A percentile compares a stretch with the other conserved stretches of the same genome.
phyloP scores from a whole-genome alignment of 495 filamentous ascomycete species.

The Chaetomidium leptoderma region DNA sequence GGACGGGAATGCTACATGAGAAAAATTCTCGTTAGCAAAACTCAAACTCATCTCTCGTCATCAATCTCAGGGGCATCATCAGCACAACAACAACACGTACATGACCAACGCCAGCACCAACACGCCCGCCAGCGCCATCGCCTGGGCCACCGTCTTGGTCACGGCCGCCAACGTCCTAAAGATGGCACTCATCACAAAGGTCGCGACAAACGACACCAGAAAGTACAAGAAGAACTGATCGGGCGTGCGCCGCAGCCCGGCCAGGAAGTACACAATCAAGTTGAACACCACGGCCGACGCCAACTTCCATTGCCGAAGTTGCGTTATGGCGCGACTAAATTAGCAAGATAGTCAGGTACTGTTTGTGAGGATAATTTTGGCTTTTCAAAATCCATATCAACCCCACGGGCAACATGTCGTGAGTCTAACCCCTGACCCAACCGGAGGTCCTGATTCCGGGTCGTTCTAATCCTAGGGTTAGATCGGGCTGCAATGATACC shows the following conservation, averaged over 20 bases:
- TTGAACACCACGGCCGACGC: constrained; percentile 48
- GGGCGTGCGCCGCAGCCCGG: constrained; percentile 48
- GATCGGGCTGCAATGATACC: too few relatives aligned
- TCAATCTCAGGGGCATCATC: constrained; percentile 46
- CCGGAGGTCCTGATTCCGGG: too few relatives aligned
- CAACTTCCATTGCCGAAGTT: too few relatives aligned
- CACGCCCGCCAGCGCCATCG: constrained; percentile 66
- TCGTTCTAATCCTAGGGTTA: too few relatives aligned
- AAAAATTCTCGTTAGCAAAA: neutral
- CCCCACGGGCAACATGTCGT: too few relatives aligned
- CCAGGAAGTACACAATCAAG: constrained; percentile 56
- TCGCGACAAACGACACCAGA: constrained; percentile 51
- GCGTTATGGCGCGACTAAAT: too few relatives aligned
- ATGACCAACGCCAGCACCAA: constrained; percentile 67
- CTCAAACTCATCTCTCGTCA: too few relatives aligned
- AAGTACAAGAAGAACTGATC: constrained; percentile 62
- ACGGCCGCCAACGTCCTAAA: constrained; percentile 67
- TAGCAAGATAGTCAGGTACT: too few relatives aligned
- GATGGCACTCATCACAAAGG: constrained; percentile 54
- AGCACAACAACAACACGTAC: constrained; percentile 69
- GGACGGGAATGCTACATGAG: constrained; percentile 52
- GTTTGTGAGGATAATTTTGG: too few relatives aligned
- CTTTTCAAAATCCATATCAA: too few relatives aligned
- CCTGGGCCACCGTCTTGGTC: constrained; percentile 65
- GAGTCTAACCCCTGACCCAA: too few relatives aligned